Conservation (phyloP, 495 filamentous ascomycete species). For the Aspergillus kassunensis region DNA sequence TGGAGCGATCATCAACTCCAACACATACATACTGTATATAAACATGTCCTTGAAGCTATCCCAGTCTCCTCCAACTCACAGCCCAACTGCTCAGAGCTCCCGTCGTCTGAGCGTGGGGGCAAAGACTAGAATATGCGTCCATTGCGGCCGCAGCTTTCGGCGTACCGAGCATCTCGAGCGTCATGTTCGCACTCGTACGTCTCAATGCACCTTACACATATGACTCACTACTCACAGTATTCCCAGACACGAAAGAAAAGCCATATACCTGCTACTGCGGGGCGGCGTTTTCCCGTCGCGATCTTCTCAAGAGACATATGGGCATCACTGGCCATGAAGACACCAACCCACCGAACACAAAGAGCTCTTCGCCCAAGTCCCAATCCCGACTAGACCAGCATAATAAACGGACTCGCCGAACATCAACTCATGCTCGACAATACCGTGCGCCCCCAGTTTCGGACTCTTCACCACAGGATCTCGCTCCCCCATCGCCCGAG, state of each 20-base stretch:
- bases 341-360: constrained; percentile 8
- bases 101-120: constrained; percentile 28
- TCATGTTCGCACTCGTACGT: constrained; percentile 51
- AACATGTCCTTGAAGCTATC: constrained; percentile 1
- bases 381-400: constrained; percentile 21
- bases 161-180: constrained; percentile 50
- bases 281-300: constrained; percentile 49
- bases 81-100: neutral
- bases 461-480: neutral
- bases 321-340: constrained; percentile 39
- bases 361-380: constrained; percentile 25
- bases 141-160: constrained; percentile 41
- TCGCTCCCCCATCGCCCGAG: constrained; percentile 20
- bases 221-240: constrained; percentile 12
- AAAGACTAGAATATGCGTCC: constrained; percentile 37
- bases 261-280: constrained; percentile 53
- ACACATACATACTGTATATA: neutral
- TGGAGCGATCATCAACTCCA: neutral
- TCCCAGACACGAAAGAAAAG: constrained; percentile 52
- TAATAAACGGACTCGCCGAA: constrained; percentile 4
- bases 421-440: constrained; percentile 7
- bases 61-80: neutral
- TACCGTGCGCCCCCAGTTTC: neutral
- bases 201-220: neutral
- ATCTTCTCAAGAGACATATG: constrained; percentile 51